Percentiles rank a stretch among this genome's conserved stretches.
These are phyloP conservation scores for Clavispora vitiphila DNA, from an alignment of 805 yeast species.

Conservation along the genomic window DNA sequence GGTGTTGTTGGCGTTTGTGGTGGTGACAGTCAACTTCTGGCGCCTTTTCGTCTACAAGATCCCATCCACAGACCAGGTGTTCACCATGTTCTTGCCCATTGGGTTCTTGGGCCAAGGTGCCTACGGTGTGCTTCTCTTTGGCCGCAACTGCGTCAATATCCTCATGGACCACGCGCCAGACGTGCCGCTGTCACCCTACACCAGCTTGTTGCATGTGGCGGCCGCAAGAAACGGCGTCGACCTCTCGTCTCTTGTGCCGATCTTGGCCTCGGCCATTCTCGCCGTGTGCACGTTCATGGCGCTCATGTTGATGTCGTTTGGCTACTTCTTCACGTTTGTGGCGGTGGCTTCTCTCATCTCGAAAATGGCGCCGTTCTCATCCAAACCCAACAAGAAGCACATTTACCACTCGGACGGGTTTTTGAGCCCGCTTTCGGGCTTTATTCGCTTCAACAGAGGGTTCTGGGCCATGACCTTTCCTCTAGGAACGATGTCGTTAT, in stretches of 20 bases:
- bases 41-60: constrained; percentile 53
- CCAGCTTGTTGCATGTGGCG: constrained; percentile 7
- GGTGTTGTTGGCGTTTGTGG: constrained; percentile 50
- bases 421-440: constrained; percentile 13
- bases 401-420: constrained; percentile 14
- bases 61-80: constrained; percentile 51
- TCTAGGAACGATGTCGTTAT: constrained; percentile 64
- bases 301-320: constrained; percentile 44
- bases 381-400: constrained; percentile 18
- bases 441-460: constrained; percentile 17
- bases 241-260: constrained; percentile 2
- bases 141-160: constrained; percentile 34
- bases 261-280: constrained; percentile 10
- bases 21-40: constrained; percentile 55
- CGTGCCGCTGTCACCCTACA: constrained; percentile 7
- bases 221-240: constrained; percentile 4
- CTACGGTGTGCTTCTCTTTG: constrained; percentile 56
- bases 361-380: constrained; percentile 36
- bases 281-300: constrained; percentile 30
- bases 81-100: constrained; percentile 70
- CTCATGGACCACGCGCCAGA: constrained; percentile 10
- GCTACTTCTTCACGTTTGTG: constrained; percentile 44
- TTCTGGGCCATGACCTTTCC: constrained; percentile 90
- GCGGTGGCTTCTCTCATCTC: constrained; percentile 37
- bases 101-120: constrained; percentile 88